Evolutionary conservation across 176 grass and related monocot species (phyloP).

Genomic region (Elaeis guineensis): DNA sequence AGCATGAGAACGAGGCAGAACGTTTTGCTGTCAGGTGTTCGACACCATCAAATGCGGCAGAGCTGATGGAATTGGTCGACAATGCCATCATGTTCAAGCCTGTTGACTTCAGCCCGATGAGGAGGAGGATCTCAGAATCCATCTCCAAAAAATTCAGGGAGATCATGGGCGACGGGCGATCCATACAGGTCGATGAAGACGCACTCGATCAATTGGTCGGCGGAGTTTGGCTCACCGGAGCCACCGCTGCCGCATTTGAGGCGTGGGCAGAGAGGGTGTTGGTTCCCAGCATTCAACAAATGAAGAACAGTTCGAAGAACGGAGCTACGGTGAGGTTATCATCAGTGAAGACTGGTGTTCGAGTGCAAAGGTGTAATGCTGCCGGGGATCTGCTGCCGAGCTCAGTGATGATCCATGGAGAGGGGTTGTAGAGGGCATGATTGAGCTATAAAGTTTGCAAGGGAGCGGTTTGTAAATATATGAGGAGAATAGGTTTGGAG

Average conservation of each 20-base stretch:
- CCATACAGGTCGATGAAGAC: constrained; percentile 27
- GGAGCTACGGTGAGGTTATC: not conserved
- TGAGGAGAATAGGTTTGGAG: too few species aligned
- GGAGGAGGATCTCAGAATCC: constrained; percentile 38
- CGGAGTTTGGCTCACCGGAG: constrained; percentile 22
- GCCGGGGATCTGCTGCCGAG: not conserved
- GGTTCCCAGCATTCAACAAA: constrained; percentile 1
- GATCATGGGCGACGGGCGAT: constrained; percentile 3
- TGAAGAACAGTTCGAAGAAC: not conserved
- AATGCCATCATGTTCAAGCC: constrained; percentile 48
- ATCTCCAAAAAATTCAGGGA: constrained; percentile 26
- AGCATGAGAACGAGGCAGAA: constrained; percentile 37
- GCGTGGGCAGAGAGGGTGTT: constrained; percentile 21
- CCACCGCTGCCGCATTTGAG: not conserved
- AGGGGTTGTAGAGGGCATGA: not conserved
- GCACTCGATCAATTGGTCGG: constrained; percentile 34
- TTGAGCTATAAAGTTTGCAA: too few species aligned
- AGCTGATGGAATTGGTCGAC: constrained; percentile 38
- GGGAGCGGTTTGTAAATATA: too few species aligned
- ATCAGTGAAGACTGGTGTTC: not conserved
- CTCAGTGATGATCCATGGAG: not conserved
- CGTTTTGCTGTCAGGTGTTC: constrained; percentile 11
- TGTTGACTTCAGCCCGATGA: constrained; percentile 31
- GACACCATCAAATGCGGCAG: constrained; percentile 5
- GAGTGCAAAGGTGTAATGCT: not conserved